Conservation (phyloP, 805 yeast genomes). For the Monosporozyma aerobia region DNA sequence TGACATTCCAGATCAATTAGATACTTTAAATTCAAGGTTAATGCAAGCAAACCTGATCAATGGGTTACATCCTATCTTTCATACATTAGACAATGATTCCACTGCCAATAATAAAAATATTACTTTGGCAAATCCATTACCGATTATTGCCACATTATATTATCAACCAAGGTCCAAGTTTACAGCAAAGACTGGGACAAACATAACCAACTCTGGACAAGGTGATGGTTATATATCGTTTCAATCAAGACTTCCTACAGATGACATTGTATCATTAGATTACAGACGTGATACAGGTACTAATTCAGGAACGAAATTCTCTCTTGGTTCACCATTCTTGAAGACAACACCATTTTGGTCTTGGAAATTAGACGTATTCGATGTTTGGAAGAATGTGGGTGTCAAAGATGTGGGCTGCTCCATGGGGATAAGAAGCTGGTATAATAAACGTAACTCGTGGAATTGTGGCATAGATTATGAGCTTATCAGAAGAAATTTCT, state of each 20-base stretch:
- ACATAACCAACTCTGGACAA: constrained; percentile 83
- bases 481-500: constrained; percentile 29
- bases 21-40: constrained; percentile 22
- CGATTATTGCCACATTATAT: constrained; percentile 4
- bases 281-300: constrained; percentile 55
- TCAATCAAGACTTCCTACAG: constrained; percentile 56
- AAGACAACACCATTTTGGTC: constrained; percentile 41
- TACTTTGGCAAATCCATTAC: neutral
- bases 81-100: neutral
- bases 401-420: constrained; percentile 7
- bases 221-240: constrained; percentile 83
- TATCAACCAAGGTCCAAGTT: constrained; percentile 34
- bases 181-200: constrained; percentile 86
- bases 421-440: constrained; percentile 6
- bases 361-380: constrained; percentile 42
- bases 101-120: neutral
- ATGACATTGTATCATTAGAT: constrained; percentile 48
- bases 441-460: constrained; percentile 2
- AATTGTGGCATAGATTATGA: constrained; percentile 6
- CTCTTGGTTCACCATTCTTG: constrained; percentile 32
- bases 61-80: constrained; percentile 5
- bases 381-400: constrained; percentile 8
- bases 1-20: constrained; percentile 20
- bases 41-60: constrained; percentile 10
- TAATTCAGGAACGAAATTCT: constrained; percentile 27